Conservation (phyloP, 2,329 filamentous ascomycete genomes). For the Fusarium continuum region DNA sequence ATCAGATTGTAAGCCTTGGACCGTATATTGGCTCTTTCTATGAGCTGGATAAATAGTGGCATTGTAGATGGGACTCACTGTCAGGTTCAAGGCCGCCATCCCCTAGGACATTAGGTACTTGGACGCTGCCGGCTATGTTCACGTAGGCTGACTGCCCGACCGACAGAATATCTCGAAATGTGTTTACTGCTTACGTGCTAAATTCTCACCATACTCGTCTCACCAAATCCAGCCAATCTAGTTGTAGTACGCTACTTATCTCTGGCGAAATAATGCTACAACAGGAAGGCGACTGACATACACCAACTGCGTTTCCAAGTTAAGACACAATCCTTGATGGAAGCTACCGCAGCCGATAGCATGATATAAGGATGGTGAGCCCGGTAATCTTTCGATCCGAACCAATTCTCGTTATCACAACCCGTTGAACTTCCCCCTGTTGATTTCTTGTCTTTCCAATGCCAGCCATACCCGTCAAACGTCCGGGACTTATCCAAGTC, state of each 20-base stretch:
- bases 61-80: too few species aligned
- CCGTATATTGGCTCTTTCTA: neutral
- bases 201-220: constrained; percentile 1
- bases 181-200: neutral
- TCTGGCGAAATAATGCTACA: neutral
- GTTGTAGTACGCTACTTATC: neutral
- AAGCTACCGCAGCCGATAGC: neutral
- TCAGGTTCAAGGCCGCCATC: neutral
- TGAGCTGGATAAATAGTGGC: too few species aligned
- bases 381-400: too few species aligned
- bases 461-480: constrained; percentile 7
- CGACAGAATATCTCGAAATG: neutral
- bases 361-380: neutral
- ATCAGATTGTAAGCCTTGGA: too few species aligned
- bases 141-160: neutral
- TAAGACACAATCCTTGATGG: neutral
- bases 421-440: too few species aligned
- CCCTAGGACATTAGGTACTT: neutral
- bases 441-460: neutral
- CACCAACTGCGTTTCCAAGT: neutral
- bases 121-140: neutral
- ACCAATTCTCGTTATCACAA: too few species aligned
- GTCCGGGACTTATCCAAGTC: constrained; percentile 18
- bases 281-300: neutral
- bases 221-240: neutral